Percentiles rank a stretch among this genome's conserved stretches.
Evolutionary conservation across 2,329 filamentous ascomycete species (phyloP).

Genomic region (Chrysoporthe cubensis): DNA sequence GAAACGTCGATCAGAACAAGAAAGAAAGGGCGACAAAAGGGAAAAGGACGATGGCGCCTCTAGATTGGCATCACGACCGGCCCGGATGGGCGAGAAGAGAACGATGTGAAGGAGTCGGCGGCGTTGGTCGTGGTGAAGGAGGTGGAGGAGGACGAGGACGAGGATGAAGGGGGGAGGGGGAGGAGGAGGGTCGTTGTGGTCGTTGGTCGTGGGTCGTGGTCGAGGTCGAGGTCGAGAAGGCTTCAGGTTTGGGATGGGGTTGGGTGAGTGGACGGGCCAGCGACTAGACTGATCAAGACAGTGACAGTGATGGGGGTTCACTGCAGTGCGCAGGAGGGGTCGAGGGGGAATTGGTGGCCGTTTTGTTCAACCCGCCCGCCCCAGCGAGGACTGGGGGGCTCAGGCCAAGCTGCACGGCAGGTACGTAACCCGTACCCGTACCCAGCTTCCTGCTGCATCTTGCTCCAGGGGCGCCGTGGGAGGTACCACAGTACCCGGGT

Average conservation of each 20-base stretch:
- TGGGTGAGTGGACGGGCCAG: conserved; percentile 10
- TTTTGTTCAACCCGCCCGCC: conserved; percentile 15
- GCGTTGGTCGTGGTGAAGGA: neutral
- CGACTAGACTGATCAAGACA: neutral
- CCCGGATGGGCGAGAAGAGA: conserved; percentile 2
- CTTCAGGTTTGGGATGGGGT: conserved; percentile 1
- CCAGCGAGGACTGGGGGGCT: neutral
- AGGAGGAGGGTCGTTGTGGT: neutral
- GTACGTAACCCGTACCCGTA: conserved; percentile 1
- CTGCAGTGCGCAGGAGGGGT: conserved; percentile 10
- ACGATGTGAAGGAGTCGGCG: conserved; percentile 1
- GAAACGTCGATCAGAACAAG: conserved; percentile 10
- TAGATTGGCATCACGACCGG: conserved; percentile 13
- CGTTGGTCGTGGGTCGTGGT: conserved; percentile 1
- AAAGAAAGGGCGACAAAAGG: conserved; percentile 1
- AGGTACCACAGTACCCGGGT: neutral
- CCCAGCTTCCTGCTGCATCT: neutral
- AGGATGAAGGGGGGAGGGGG: neutral
- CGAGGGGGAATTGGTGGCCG: conserved; percentile 10
- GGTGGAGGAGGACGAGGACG: neutral
- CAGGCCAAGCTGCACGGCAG: conserved; percentile 13
- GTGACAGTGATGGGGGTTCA: neutral
- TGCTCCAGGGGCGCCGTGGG: no score
- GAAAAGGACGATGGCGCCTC: conserved; percentile 1
- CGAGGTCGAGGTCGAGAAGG: neutral